phyloP scores from a whole-genome alignment of 2,329 filamentous ascomycete species.

The Paraconiothyrium sp. region DNA sequence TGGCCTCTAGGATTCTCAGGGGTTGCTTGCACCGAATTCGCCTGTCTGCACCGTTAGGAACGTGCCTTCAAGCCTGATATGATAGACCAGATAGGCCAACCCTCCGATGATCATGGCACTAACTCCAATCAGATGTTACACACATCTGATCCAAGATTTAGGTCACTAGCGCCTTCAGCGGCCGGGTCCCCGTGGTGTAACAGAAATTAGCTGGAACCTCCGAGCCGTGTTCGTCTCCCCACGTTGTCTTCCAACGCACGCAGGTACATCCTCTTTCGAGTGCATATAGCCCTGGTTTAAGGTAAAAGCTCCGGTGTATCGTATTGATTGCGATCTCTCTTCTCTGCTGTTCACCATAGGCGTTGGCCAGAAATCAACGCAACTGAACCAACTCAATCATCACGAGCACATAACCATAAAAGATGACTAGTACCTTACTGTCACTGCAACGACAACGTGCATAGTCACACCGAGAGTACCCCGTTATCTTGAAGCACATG shows the following conservation, averaged over 20 bases:
- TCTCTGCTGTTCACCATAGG: background rate
- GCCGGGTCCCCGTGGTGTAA: background rate
- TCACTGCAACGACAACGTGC: background rate
- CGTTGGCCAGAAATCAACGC: background rate
- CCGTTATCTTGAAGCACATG: background rate
- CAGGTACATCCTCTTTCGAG: background rate
- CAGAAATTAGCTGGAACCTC: background rate
- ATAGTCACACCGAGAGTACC: background rate
- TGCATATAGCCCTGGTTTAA: background rate
- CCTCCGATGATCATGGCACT: background rate
- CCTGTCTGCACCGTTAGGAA: background rate
- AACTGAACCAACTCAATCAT: background rate
- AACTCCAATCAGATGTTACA: slow-evolving; percentile 1
- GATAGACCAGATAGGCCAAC: slow-evolving; percentile 6
- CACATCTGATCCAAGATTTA: background rate
- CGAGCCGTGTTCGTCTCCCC: background rate
- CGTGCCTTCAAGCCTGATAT: background rate
- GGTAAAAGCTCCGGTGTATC: background rate
- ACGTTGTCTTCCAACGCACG: background rate
- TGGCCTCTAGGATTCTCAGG: background rate
- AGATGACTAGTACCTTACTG: background rate
- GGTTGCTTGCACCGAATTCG: background rate
- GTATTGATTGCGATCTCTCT: background rate
- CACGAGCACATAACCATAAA: background rate
- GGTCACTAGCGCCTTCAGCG: background rate